Percentiles rank a stretch among this genome's conserved stretches.
phyloP scores from a whole-genome alignment of 164 flowering plant species.

The Euptelea pleiosperma region DNA sequence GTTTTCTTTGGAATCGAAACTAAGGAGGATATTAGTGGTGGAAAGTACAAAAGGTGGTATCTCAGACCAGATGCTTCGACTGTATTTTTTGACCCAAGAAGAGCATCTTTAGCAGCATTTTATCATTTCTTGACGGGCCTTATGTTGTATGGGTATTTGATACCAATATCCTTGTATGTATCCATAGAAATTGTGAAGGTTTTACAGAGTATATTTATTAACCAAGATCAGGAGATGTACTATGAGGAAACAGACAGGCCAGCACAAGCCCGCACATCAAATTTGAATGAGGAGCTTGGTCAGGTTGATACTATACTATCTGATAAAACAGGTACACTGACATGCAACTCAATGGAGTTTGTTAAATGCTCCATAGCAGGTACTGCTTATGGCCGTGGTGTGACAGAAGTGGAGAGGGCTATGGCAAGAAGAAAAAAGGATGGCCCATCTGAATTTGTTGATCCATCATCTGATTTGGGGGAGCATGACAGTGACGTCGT shows the following conservation, averaged over 20 bases:
- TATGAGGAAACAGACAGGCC: constrained; percentile 67
- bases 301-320: constrained; percentile 77
- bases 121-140: constrained; percentile 79
- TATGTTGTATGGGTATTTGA: constrained; percentile 80
- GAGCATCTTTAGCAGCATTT: constrained; percentile 60
- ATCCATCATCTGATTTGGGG: constrained; percentile 17
- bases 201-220: constrained; percentile 73
- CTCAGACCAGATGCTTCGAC: constrained; percentile 66
- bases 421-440: constrained; percentile 38
- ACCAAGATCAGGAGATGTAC: constrained; percentile 78
- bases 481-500: constrained; percentile 10
- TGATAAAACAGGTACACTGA: constrained; percentile 89
- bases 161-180: constrained; percentile 83
- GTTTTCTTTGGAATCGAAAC: constrained; percentile 61
- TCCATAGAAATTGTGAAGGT: constrained; percentile 94
- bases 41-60: constrained; percentile 63
- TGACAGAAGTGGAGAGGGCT: constrained; percentile 78
- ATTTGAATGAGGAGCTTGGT: constrained; percentile 92
- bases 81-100: constrained; percentile 56
- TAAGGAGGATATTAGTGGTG: constrained; percentile 42
- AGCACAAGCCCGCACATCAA: constrained; percentile 80
- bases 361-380: constrained; percentile 85
- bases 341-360: constrained; percentile 94
- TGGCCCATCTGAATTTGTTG: constrained; percentile 17
- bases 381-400: constrained; percentile 63